Base-by-base conservation (phyloP, 2,329 filamentous ascomycete species). In the Aspergillus vadensis region DNA sequence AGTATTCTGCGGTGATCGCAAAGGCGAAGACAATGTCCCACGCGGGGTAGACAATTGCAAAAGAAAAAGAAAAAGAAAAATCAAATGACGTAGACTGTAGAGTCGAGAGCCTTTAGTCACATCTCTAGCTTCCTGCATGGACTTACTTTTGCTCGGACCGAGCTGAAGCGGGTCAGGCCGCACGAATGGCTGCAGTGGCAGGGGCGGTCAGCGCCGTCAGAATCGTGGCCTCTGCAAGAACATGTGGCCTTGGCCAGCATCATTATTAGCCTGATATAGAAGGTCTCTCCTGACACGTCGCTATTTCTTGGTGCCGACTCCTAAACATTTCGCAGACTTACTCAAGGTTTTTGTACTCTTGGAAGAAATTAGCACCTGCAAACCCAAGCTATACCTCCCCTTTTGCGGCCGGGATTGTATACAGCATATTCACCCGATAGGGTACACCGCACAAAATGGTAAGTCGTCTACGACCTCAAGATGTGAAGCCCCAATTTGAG, bases 121-220 rank as follows among this genome's bases (percentile, higher is more conserved):
- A 41, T 15, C 23, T 57, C 27, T 57, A 53, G 55, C 36, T 32
- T 44, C 17, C 25, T 30, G 17, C 52, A 49, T 38, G n/a, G 17
- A 54, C n/a, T 53, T 57, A 9, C 30, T 48, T n/a, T 32, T 27
- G 55, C 17, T 47, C 17, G 19, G 25, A 43, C 41, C 41, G 25
- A 43, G 27, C 27, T 44, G 54, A 49, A 47, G 54, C 41, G 41
- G 41, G 41, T 44, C 41, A 44, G 41, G 41, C 41, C 41, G 41
- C 41, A 44, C n/a, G 25, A 25, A 32, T 27, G 23, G 25, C 30
- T 39, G 54, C 53, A 44, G 50, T 27, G 39, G 30, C 48, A 58
- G 67, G 75, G 72, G 74, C 74, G 74, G 74, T 76, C 69, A 76
- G 69, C 50, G 56, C 57, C 60, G 71, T 73, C 69, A 70, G 62